Evolutionary conservation across 148 eudicot genomes (phyloP).

Genomic region (Tetragonia tetragonoides): DNA sequence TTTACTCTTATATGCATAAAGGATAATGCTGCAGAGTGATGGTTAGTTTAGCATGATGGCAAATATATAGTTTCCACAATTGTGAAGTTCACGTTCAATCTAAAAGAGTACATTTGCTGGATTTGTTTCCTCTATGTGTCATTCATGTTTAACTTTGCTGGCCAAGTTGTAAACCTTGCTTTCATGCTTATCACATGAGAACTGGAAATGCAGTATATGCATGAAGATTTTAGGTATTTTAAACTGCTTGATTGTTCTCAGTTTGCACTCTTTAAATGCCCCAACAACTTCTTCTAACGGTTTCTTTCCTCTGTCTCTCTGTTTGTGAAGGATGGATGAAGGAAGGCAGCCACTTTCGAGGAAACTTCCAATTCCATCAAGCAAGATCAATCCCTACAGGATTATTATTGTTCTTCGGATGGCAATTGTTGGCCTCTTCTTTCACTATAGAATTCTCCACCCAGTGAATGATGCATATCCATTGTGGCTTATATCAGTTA

Average conservation of each 20-base stretch:
- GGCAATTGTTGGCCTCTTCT: conserved; percentile 74
- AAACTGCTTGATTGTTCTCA: not conserved
- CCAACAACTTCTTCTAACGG: not conserved
- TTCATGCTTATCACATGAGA: conserved; percentile 16
- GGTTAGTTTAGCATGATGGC: not conserved
- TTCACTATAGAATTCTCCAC: conserved; percentile 80
- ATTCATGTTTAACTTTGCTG: not conserved
- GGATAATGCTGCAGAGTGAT: not conserved
- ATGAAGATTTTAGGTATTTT: not conserved
- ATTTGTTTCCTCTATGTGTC: not conserved
- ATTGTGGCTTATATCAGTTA: conserved; percentile 85
- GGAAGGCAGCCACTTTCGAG: conserved; percentile 98
- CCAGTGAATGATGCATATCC: conserved; percentile 91
- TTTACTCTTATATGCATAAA: not conserved
- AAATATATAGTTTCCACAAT: not conserved
- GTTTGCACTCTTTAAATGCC: not conserved
- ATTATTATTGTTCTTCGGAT: conserved; percentile 73
- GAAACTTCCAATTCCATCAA: conserved; percentile 85
- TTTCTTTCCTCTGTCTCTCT: conserved; percentile 5
- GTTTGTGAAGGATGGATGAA: conserved; percentile 79
- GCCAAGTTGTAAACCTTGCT: not conserved
- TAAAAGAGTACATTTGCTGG: not conserved
- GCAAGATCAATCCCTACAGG: conserved; percentile 95
- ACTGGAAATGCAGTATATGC: conserved; percentile 13
- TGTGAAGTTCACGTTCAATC: no score